Conservation (phyloP, 495 filamentous ascomycete species). For the Apiosordaria backusii region DNA sequence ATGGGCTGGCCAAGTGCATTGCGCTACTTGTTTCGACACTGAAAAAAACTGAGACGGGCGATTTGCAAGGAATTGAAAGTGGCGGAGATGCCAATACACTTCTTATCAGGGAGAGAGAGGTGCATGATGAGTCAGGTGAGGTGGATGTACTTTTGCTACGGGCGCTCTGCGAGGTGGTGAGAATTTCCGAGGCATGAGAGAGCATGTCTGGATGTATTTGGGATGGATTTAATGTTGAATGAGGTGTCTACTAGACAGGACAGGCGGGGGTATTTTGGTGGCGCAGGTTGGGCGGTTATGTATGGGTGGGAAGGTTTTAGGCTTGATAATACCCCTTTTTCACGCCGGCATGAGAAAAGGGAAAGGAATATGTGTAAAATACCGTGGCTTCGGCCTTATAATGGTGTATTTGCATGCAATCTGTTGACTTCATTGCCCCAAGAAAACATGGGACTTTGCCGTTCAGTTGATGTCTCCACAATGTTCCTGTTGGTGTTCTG, state of each 20-base stretch:
- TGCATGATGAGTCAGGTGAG: constrained; percentile 17
- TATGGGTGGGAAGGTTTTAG: background rate
- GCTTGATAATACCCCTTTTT: background rate
- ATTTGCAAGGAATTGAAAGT: background rate
- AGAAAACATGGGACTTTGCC: no score
- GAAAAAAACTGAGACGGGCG: constrained; percentile 21
- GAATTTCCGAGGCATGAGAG: constrained; percentile 31
- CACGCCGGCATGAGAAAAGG: background rate
- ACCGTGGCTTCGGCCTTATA: background rate
- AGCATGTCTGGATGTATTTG: background rate
- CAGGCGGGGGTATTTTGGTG: background rate
- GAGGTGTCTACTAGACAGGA: background rate
- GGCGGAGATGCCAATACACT: background rate
- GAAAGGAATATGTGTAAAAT: background rate
- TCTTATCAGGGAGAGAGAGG: constrained; percentile 1
- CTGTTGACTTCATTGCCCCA: no score
- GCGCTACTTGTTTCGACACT: constrained; percentile 39
- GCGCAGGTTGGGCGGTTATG: background rate
- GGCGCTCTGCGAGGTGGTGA: constrained; percentile 43
- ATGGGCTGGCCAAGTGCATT: constrained; percentile 39
- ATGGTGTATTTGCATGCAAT: background rate
- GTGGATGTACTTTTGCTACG: constrained; percentile 39
- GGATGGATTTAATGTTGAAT: background rate
- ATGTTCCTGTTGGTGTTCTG: background rate
- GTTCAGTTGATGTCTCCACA: background rate